Evolutionary conservation across 495 filamentous ascomycete species (phyloP), one percentile per base, ranked within the genome.

Genomic region (Usnea hakonensis): DNA sequence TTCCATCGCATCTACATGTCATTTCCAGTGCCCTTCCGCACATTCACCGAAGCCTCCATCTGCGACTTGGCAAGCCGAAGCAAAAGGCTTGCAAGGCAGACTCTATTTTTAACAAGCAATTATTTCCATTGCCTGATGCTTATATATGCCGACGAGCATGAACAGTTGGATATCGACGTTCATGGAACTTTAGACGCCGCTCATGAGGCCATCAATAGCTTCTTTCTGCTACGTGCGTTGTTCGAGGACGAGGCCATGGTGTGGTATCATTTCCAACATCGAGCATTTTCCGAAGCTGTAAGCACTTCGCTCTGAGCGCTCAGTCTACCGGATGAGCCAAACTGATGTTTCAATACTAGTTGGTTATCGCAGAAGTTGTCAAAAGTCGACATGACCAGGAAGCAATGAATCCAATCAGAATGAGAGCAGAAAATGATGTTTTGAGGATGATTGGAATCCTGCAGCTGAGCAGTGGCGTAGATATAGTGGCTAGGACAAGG

Each of bases 181-280:
- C 72, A 80, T 16, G 83, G 79, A 36, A 84, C 85, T n/a, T 75
- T 90, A 23, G 85, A 89, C 64, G 84, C 87, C 1, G 87, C 86
- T 3, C 80, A 86, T 64, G 82, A 84, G 60, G 85, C 84, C 17
- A 77, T 87, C 37, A 74, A 73, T 26, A 75, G 71, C 14, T 90
- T 90, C 65, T 89, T 90, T 73, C 74, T 88, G 33, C 76, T 90
- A 16, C 85, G 83, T 68, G 72, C 70, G 2, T 67, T 87, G 28
- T 85, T 89, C 60, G 80, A 83, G 64, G 74, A 75, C 37, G 86
- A 90, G 70, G 85, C 85, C 13, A 77, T 81, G 53, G 85, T 89
- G 5, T 90, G 87, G 86, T 90, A 87, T 86, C 85, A 88, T 8
- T 89, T 89, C 68, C 84, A 86, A 68, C 87, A 89, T 69, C 72